Evolutionary conservation across 2,329 filamentous ascomycete species (phyloP).

Genomic region (Xylaria sp.): DNA sequence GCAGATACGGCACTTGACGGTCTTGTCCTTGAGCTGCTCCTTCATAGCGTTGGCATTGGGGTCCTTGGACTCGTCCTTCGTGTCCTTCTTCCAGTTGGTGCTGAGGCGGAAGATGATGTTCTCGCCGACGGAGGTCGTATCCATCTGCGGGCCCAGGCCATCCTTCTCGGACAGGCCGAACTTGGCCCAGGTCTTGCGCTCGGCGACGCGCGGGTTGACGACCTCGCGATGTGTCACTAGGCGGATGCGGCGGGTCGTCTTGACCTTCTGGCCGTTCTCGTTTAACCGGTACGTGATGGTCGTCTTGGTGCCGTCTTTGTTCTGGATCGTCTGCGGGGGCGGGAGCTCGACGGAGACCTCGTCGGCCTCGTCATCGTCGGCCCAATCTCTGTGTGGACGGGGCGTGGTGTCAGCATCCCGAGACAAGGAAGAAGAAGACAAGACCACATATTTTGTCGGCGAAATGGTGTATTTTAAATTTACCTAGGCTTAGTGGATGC

Average conservation of each 20-base stretch:
- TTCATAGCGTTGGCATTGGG: constrained; percentile 69
- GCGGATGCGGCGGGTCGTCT: constrained; percentile 93
- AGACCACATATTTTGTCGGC: background rate
- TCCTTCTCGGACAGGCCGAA: constrained; percentile 90
- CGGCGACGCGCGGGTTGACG: constrained; percentile 93
- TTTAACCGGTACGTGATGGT: constrained; percentile 85
- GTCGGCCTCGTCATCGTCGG: constrained; percentile 89
- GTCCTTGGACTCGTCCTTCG: constrained; percentile 73
- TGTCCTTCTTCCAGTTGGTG: constrained; percentile 88
- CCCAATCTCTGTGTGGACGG: constrained; percentile 62
- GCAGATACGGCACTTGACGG: constrained; percentile 99
- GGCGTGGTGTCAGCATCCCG: constrained; percentile 2
- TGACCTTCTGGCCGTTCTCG: constrained; percentile 92
- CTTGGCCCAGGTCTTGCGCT: constrained; percentile 88
- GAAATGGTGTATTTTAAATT: background rate
- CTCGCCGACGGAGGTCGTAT: constrained; percentile 91
- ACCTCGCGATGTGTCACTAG: constrained; percentile 86
- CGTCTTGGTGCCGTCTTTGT: constrained; percentile 98
- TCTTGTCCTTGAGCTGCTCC: constrained; percentile 92
- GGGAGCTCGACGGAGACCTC: constrained; percentile 66
- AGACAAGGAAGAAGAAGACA: background rate
- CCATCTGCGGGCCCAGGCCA: constrained; percentile 70
- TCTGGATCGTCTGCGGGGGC: constrained; percentile 79
- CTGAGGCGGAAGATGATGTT: constrained; percentile 96
- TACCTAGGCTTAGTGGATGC: constrained; percentile 22